Conservation (phyloP, 2,329 filamentous ascomycete species). For the Alternaria panax region DNA sequence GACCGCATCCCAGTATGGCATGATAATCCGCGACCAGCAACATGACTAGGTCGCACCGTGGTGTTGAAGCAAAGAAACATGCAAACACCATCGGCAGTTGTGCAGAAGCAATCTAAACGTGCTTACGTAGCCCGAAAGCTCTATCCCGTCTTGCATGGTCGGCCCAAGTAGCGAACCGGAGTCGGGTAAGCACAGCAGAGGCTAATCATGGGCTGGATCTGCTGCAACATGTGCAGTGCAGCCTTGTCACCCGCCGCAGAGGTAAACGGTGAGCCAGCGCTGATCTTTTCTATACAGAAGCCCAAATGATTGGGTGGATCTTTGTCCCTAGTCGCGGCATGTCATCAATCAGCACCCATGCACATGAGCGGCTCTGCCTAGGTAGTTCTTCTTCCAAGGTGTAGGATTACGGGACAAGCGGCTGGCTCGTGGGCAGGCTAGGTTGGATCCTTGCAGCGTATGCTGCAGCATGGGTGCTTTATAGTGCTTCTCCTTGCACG, state of each 20-base stretch:
- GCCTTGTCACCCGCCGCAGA: slow-evolving; percentile 11
- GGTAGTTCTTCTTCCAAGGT: slow-evolving; percentile 1
- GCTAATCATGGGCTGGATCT: slow-evolving; percentile 2
- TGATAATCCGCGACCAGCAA: slow-evolving; percentile 3
- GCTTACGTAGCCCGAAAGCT: slow-evolving; percentile 1
- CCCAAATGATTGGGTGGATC: slow-evolving; percentile 10
- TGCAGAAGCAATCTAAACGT: not conserved
- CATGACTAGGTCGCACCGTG: slow-evolving; percentile 10
- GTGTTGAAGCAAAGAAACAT: slow-evolving; percentile 3
- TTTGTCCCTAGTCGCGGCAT: slow-evolving; percentile 4
- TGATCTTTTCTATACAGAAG: slow-evolving; percentile 5
- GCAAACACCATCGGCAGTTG: slow-evolving; percentile 9
- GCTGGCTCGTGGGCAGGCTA: slow-evolving; percentile 9
- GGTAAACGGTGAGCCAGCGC: slow-evolving; percentile 16
- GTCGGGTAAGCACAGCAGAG: slow-evolving; percentile 11
- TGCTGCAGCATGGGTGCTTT: not conserved
- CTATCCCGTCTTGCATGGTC: slow-evolving; percentile 6
- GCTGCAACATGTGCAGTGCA: slow-evolving; percentile 12
- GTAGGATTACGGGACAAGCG: slow-evolving; percentile 11
- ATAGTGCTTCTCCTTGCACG: slow-evolving; percentile 1
- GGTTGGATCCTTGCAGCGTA: slow-evolving; percentile 3
- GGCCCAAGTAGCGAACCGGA: slow-evolving; percentile 6
- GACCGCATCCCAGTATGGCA: not conserved
- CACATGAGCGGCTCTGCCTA: slow-evolving; percentile 10
- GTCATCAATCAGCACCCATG: slow-evolving; percentile 13